Evolutionary conservation across 1,284 basidiomycete species (phyloP).

Genomic region (Cystobasidium sp.): DNA sequence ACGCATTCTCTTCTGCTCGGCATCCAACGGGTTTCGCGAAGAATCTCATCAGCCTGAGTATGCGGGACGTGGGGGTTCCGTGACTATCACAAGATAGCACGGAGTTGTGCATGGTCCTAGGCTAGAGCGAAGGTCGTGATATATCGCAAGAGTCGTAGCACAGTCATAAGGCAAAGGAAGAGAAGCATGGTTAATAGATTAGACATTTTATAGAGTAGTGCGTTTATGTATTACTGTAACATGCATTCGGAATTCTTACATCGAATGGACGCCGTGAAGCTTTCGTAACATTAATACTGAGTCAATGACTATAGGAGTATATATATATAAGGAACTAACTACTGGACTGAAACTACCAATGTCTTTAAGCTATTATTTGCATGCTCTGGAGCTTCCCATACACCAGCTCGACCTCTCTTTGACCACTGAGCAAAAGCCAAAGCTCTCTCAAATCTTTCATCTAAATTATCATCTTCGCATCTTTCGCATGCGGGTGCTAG

Average conservation of each 20-base stretch:
- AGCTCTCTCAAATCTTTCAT: slow-evolving; percentile 35
- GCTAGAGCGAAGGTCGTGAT: too few species aligned
- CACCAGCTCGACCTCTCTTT: slow-evolving; percentile 18
- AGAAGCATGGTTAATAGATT: too few species aligned
- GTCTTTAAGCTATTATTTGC: slow-evolving; percentile 1
- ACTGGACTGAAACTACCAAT: slow-evolving; percentile 14
- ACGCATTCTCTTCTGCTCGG: too few species aligned
- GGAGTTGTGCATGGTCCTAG: too few species aligned
- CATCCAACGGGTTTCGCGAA: too few species aligned
- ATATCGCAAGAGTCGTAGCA: too few species aligned
- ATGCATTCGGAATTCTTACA: slow-evolving; percentile 18
- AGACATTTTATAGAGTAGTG: too few species aligned
- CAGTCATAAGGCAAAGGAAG: background rate
- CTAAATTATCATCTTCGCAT: slow-evolving; percentile 9
- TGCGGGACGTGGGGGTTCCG: too few species aligned
- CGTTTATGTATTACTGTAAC: background rate
- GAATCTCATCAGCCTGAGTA: too few species aligned
- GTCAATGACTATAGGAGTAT: too few species aligned
- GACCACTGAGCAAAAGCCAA: slow-evolving; percentile 33
- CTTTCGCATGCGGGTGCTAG: background rate
- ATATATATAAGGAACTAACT: too few species aligned
- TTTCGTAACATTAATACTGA: background rate
- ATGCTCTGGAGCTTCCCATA: slow-evolving; percentile 35
- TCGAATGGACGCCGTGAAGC: background rate
- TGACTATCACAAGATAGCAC: too few species aligned